Conservation (phyloP, 176 grass and related monocot genomes). For the Aegilops sharonensis region DNA sequence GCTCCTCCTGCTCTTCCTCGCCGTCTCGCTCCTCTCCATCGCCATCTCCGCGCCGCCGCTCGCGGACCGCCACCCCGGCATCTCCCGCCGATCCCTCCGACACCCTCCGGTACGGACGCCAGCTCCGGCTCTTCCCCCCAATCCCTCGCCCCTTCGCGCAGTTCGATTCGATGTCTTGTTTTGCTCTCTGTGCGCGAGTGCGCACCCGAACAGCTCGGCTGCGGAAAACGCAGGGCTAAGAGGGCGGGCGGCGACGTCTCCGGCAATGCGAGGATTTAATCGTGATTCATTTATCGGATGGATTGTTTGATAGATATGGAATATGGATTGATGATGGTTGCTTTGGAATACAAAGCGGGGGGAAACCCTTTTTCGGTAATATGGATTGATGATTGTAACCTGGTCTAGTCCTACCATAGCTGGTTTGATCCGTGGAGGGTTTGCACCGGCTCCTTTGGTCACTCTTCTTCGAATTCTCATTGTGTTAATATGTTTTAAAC, state of each 20-base stretch:
- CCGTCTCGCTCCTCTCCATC: conserved; percentile 42
- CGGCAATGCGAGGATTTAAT: not conserved
- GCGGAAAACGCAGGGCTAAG: not conserved
- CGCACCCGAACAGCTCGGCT: not conserved
- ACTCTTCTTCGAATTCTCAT: not conserved
- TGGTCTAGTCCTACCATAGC: not conserved
- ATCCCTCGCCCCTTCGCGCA: not conserved
- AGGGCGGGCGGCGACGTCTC: not conserved
- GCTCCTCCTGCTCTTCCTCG: conserved; percentile 47
- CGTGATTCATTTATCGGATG: not conserved
- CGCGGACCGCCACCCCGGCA: conserved; percentile 35
- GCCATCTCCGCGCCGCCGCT: conserved; percentile 66
- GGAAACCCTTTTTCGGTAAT: too few species aligned
- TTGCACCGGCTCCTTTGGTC: not conserved
- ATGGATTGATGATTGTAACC: not conserved
- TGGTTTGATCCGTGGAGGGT: conserved; percentile 5
- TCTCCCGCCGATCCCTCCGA: conserved; percentile 37
- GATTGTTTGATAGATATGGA: not conserved
- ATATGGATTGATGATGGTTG: not conserved
- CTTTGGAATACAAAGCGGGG: too few species aligned
- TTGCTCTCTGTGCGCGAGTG: not conserved
- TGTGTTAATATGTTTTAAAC: not conserved
- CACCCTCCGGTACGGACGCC: conserved; percentile 10
- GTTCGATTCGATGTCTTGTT: conserved; percentile 17
- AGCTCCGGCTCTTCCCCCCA: not conserved